Percentiles rank a stretch among this genome's conserved stretches.
Evolutionary conservation across 2,329 filamentous ascomycete genomes (phyloP).

Genomic region (Lasiodiplodia theobromae): DNA sequence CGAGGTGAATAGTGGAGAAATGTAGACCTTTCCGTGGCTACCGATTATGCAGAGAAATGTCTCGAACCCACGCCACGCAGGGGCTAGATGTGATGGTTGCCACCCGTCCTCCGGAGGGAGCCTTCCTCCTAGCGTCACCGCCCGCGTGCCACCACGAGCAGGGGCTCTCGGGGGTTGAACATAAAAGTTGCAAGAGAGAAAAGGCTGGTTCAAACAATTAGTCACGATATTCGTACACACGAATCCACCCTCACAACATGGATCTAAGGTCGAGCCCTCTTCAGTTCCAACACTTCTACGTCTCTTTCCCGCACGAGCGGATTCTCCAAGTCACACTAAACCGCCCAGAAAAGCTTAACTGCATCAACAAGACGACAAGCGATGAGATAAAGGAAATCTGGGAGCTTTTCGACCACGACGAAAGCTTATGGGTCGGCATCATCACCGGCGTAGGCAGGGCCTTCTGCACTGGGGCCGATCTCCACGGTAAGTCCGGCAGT

Average conservation of each 20-base stretch:
- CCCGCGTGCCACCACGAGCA: not conserved
- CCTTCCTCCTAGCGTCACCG: not conserved
- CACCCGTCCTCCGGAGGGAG: too few relatives aligned
- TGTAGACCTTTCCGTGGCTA: not conserved
- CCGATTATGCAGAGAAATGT: not conserved
- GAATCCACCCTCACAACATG: not conserved
- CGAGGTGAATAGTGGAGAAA: not conserved
- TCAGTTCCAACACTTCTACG: slow-evolving; percentile 29
- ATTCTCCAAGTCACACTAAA: slow-evolving; percentile 54
- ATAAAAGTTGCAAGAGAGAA: slow-evolving; percentile 6
- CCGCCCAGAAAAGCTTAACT: slow-evolving; percentile 50
- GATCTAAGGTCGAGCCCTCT: slow-evolving; percentile 17
- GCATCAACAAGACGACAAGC: slow-evolving; percentile 50
- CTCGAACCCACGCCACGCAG: not conserved
- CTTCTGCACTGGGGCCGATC: slow-evolving; percentile 59
- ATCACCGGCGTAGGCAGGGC: slow-evolving; percentile 55
- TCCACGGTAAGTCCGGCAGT: slow-evolving; percentile 44
- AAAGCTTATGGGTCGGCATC: slow-evolving; percentile 46
- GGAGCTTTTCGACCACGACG: slow-evolving; percentile 56
- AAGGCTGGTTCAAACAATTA: not conserved
- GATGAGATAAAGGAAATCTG: slow-evolving; percentile 53
- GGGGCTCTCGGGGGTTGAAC: not conserved
- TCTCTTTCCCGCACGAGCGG: slow-evolving; percentile 30
- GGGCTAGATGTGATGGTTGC: not conserved
- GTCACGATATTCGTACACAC: not conserved